These are phyloP conservation scores for Stagonosporopsis rhizophila DNA, from an alignment of 2,329 filamentous ascomycete genomes.

Conservation along the genomic window DNA sequence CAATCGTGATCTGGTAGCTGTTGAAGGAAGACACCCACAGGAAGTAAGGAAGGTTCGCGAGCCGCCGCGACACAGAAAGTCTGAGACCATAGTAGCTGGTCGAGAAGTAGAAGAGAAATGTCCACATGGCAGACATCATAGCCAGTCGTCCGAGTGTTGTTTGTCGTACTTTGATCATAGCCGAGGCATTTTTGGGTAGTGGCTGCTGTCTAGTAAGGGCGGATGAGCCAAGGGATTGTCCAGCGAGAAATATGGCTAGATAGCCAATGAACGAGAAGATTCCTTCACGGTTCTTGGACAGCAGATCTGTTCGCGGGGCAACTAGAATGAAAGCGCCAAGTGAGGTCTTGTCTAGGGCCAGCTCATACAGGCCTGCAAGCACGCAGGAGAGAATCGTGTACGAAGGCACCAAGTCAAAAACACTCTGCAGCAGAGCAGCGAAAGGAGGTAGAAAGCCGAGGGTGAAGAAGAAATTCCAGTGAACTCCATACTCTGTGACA, in stretches of 20 bases:
- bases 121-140: conserved; percentile 73
- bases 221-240: conserved; percentile 81
- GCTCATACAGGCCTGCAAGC: conserved; percentile 74
- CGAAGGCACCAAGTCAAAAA: conserved; percentile 74
- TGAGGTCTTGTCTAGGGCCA: conserved; percentile 73
- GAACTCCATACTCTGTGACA: conserved; percentile 95
- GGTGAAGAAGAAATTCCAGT: conserved; percentile 99
- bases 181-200: conserved; percentile 54
- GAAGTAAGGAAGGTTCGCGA: conserved; percentile 93
- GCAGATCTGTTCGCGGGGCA: conserved; percentile 76
- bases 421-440: conserved; percentile 79
- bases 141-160: conserved; percentile 69
- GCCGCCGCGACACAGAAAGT: conserved; percentile 78
- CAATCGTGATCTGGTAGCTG: conserved; percentile 78
- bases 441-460: conserved; percentile 88
- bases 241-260: conserved; percentile 90
- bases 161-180: conserved; percentile 57
- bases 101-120: conserved; percentile 70
- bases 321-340: conserved; percentile 84
- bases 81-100: conserved; percentile 72
- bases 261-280: conserved; percentile 96
- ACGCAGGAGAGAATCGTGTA: conserved; percentile 77
- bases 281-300: conserved; percentile 93
- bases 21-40: conserved; percentile 95
- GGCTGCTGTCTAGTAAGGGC: conserved; percentile 68